A percentile compares a stretch with the other conserved stretches of the same genome.
Evolutionary conservation across 1,284 basidiomycete genomes (phyloP).

Genomic region (Marasmius fiardii): DNA sequence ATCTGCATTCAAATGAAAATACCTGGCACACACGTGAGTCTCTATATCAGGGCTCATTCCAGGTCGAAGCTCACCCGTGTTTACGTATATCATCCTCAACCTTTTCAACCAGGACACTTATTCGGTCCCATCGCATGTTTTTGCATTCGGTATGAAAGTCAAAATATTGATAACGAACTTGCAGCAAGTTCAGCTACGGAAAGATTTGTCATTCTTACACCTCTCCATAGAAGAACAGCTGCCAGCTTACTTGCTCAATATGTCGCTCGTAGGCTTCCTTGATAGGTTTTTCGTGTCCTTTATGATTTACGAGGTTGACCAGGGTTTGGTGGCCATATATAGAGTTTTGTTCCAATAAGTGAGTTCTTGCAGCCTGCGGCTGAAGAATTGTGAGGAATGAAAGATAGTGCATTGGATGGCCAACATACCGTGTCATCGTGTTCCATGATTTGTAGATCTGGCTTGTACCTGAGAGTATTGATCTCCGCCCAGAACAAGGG

Average conservation of each 20-base stretch:
- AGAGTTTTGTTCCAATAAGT: conserved; percentile 74
- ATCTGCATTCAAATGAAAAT: conserved; percentile 64
- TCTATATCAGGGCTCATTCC: not conserved
- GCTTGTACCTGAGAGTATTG: conserved; percentile 95
- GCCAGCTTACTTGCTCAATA: conserved; percentile 51
- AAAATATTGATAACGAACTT: conserved; percentile 91
- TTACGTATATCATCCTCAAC: conserved; percentile 71
- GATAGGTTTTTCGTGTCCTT: conserved; percentile 91
- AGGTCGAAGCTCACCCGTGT: conserved; percentile 54
- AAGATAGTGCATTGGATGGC: not conserved
- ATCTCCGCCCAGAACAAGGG: conserved; percentile 98
- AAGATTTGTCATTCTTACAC: conserved; percentile 5
- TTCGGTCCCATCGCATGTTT: conserved; percentile 93
- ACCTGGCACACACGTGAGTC: conserved; percentile 41
- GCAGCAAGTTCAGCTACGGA: conserved; percentile 53
- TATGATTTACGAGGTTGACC: conserved; percentile 95
- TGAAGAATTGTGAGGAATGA: conserved; percentile 27
- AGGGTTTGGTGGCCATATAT: conserved; percentile 82
- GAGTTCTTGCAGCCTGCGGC: conserved; percentile 70
- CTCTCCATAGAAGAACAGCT: conserved; percentile 2
- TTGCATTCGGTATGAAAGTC: conserved; percentile 98
- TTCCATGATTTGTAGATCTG: conserved; percentile 97
- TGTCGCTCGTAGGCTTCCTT: conserved; percentile 94
- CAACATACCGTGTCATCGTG: conserved; percentile 71
- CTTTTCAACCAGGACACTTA: conserved; percentile 79